Evolutionary conservation across 2,329 filamentous ascomycete genomes (phyloP).

Genomic region (Fusarium heterosporum): DNA sequence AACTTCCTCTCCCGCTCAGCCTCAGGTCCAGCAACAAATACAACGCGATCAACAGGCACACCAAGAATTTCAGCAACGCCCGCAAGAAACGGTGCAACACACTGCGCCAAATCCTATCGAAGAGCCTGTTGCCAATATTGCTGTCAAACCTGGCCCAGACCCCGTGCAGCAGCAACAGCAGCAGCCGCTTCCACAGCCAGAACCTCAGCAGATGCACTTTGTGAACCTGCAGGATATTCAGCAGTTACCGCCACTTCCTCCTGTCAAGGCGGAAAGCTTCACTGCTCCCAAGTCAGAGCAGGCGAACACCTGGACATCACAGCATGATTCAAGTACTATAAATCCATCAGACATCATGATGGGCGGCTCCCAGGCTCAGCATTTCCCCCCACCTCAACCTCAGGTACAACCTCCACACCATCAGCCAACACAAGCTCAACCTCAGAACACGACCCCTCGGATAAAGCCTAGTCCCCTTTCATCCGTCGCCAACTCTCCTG

Average conservation of each 20-base stretch:
- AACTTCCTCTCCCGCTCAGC: conserved; percentile 20
- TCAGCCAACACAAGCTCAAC: conserved; percentile 21
- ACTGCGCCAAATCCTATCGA: conserved; percentile 30
- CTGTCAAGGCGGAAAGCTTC: conserved; percentile 39
- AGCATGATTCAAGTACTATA: conserved; percentile 38
- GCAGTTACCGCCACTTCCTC: conserved; percentile 47
- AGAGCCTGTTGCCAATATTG: conserved; percentile 25
- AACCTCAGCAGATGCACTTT: conserved; percentile 49
- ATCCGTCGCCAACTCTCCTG: conserved; percentile 57
- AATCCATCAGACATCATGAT: conserved; percentile 47
- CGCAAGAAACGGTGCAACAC: conserved; percentile 35
- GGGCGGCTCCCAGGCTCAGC: conserved; percentile 30
- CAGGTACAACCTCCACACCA: conserved; percentile 24
- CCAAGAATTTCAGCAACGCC: conserved; percentile 20
- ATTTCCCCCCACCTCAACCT: conserved; percentile 23
- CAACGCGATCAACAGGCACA: conserved; percentile 31
- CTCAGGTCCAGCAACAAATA: conserved; percentile 33
- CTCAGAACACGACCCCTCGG: conserved; percentile 42
- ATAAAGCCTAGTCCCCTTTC: conserved; percentile 55
- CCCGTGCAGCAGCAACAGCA: conserved; percentile 20
- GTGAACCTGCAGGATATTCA: conserved; percentile 56
- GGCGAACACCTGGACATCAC: conserved; percentile 25
- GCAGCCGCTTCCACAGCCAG: conserved; percentile 38
- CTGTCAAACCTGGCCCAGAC: conserved; percentile 23
- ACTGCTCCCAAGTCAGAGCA: conserved; percentile 26